Evolutionary conservation across 2,329 filamentous ascomycete genomes (phyloP).

Genomic region (Fusarium palustre): DNA sequence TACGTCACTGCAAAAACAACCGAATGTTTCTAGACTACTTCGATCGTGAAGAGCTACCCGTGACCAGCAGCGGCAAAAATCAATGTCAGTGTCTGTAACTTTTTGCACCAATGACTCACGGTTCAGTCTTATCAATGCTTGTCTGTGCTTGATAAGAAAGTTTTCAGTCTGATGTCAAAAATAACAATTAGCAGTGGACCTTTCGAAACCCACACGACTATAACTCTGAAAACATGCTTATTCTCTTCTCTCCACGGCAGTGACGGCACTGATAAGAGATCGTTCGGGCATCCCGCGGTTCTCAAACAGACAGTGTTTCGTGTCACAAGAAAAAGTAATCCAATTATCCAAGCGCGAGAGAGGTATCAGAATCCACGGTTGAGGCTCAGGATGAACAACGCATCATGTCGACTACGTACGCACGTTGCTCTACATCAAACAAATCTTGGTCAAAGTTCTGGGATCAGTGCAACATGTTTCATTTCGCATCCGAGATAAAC

Average conservation of each 20-base stretch:
- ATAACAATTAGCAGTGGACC: neutral
- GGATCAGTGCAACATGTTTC: neutral
- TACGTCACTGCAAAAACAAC: neutral
- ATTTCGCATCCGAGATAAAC: conserved; percentile 30
- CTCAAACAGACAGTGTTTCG: neutral
- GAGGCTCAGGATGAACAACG: neutral
- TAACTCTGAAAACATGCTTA: neutral
- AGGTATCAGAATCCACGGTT: neutral
- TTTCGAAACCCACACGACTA: neutral
- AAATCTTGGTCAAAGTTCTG: neutral
- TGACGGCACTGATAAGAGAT: neutral
- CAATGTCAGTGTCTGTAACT: neutral
- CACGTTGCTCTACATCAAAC: neutral
- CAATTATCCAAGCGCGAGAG: neutral
- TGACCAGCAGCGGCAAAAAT: neutral
- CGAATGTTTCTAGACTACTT: neutral
- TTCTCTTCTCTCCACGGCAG: neutral
- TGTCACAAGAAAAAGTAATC: neutral
- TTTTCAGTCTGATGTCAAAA: neutral
- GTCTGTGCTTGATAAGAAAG: neutral
- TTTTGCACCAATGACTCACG: neutral
- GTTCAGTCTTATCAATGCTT: neutral
- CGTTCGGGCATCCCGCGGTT: neutral
- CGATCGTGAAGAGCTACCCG: neutral
- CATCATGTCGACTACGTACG: neutral